These are phyloP conservation scores for Gossypium davidsonii DNA, from an alignment of 441 rosid species.

Conservation along the genomic window DNA sequence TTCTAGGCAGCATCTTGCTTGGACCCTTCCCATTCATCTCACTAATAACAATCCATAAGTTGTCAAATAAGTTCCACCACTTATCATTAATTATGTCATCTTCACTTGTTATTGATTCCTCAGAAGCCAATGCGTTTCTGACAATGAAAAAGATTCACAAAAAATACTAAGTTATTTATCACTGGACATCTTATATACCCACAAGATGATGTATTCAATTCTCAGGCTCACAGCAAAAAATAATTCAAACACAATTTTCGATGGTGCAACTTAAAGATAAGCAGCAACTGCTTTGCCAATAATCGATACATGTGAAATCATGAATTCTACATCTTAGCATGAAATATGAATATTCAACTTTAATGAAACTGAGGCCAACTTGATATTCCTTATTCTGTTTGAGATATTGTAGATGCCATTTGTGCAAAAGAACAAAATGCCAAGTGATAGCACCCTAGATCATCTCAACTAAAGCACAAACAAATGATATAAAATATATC, in stretches of 20 bases:
- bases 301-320: background rate
- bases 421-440: background rate
- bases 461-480: conserved; percentile 1
- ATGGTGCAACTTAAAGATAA: background rate
- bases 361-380: background rate
- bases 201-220: background rate
- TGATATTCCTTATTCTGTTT: background rate
- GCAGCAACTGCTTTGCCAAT: background rate
- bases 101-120: conserved; percentile 35
- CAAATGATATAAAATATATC: background rate
- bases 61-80: conserved; percentile 94
- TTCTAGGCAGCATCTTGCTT: conserved; percentile 54
- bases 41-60: conserved; percentile 76
- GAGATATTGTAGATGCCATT: background rate
- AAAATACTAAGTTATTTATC: conserved; percentile 8
- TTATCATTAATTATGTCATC: conserved; percentile 46
- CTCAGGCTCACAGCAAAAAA: background rate
- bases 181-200: background rate
- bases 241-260: background rate
- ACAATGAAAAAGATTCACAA: conserved; percentile 13
- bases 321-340: background rate
- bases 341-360: background rate
- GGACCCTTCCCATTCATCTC: conserved; percentile 91
- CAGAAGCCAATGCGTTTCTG: conserved; percentile 32
- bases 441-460: background rate